A percentile compares a stretch with the other conserved stretches of the same genome.
Conservation (phyloP, 2,329 filamentous ascomycete genomes). For the Aplosporella prunicola region DNA sequence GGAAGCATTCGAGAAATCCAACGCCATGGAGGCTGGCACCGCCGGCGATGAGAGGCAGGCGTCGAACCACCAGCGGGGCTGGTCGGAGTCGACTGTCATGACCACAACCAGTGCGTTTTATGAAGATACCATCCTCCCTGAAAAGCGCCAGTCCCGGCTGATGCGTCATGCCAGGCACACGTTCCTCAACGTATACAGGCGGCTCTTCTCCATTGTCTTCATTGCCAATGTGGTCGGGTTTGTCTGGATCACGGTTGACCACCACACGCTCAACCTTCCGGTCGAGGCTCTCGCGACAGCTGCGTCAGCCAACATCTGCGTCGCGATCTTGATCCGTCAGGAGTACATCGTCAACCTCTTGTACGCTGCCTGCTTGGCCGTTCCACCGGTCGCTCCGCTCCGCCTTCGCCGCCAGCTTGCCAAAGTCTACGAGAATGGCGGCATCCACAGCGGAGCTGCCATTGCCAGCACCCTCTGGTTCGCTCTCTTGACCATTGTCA, state of each 20-base stretch:
- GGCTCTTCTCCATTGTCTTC: constrained; percentile 35
- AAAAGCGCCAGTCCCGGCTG: constrained; percentile 12
- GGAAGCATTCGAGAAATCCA: too few relatives aligned
- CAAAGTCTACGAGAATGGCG: constrained; percentile 25
- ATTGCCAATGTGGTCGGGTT: constrained; percentile 28
- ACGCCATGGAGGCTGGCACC: too few relatives aligned
- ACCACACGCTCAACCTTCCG: constrained; percentile 10
- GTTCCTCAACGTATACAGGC: constrained; percentile 27
- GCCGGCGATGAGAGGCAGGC: too few relatives aligned
- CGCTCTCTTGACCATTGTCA: constrained; percentile 27
- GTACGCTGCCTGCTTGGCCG: constrained; percentile 22
- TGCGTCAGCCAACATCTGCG: constrained; percentile 25
- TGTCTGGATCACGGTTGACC: constrained; percentile 12
- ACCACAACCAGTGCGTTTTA: too few relatives aligned
- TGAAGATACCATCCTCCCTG: constrained; percentile 1
- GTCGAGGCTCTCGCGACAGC: constrained; percentile 19
- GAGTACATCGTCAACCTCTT: constrained; percentile 24
- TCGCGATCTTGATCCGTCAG: constrained; percentile 23
- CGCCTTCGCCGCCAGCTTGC: constrained; percentile 17
- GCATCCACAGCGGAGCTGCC: constrained; percentile 26
- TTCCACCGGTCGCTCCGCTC: constrained; percentile 21
- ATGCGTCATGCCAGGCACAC: constrained; percentile 12
- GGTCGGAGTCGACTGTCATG: too few relatives aligned
- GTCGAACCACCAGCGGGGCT: too few relatives aligned
- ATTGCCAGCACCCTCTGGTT: constrained; percentile 33